Conservation (phyloP, 148 eudicot species). For the Chenopodium berlandieri region DNA sequence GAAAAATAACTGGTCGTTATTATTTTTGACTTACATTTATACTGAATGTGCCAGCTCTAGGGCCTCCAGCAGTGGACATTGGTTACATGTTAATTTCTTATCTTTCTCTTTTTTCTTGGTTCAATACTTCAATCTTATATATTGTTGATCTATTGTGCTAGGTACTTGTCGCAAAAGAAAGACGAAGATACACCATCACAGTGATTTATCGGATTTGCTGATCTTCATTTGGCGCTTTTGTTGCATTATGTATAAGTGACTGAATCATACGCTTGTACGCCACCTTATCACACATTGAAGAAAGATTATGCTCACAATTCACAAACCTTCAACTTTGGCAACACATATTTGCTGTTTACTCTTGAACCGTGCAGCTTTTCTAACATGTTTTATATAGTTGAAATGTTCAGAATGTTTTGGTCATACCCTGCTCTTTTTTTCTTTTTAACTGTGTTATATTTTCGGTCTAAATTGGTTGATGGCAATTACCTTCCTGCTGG, state of each 20-base stretch:
- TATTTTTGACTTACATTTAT: background rate
- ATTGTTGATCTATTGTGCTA: constrained; percentile 22
- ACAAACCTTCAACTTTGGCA: background rate
- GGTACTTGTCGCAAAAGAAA: constrained; percentile 76
- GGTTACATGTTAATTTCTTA: background rate
- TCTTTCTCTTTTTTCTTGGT: background rate
- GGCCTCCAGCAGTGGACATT: background rate
- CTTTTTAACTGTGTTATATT: too few relatives aligned
- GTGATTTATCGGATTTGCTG: constrained; percentile 24
- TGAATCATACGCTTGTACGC: background rate
- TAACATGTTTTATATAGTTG: background rate
- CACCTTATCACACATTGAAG: background rate
- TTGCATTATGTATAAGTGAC: background rate
- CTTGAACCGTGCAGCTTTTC: background rate
- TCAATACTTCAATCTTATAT: background rate
- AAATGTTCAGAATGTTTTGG: background rate
- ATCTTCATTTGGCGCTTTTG: background rate
- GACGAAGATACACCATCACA: constrained; percentile 35
- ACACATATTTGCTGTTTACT: background rate
- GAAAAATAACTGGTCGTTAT: background rate
- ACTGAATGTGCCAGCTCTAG: background rate
- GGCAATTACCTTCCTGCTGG: too few relatives aligned
- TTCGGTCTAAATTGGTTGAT: background rate
- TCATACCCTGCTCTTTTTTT: background rate
- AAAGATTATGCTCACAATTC: background rate